These are phyloP conservation scores for Penicillium paxilli DNA, from an alignment of 495 filamentous ascomycete genomes.

Conservation along the genomic window DNA sequence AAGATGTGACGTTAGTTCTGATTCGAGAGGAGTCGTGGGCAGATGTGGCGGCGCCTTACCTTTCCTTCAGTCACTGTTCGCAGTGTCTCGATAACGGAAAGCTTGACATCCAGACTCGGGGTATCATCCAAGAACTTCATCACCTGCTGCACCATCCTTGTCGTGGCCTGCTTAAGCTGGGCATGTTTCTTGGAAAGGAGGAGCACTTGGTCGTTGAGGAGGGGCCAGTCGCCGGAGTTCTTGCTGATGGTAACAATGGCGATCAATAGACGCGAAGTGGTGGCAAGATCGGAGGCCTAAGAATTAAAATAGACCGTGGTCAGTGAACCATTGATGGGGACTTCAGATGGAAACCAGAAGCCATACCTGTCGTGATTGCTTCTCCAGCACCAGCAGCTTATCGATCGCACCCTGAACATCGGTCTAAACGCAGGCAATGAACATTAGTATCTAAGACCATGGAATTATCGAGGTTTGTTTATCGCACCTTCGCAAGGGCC, in stretches of 20 bases:
- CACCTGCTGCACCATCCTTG: slow-evolving; percentile 96
- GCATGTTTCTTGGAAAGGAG: slow-evolving; percentile 98
- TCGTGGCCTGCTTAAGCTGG: slow-evolving; percentile 97
- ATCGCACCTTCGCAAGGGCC: slow-evolving; percentile 75
- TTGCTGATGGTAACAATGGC: slow-evolving; percentile 92
- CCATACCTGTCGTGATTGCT: slow-evolving; percentile 89
- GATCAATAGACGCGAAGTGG: slow-evolving; percentile 84
- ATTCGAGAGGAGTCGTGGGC: neutral
- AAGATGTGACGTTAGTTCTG: neutral
- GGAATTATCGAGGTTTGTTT: neutral
- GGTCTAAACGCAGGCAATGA: slow-evolving; percentile 46
- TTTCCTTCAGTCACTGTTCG: slow-evolving; percentile 98
- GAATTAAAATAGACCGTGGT: neutral
- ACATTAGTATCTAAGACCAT: neutral
- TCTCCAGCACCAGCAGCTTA: slow-evolving; percentile 87
- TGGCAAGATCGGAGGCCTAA: slow-evolving; percentile 90
- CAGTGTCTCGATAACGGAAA: slow-evolving; percentile 90
- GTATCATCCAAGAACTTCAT: slow-evolving; percentile 87
- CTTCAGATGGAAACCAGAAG: slow-evolving; percentile 2
- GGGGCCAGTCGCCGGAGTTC: slow-evolving; percentile 83
- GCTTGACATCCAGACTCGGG: slow-evolving; percentile 79
- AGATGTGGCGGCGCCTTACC: slow-evolving; percentile 46
- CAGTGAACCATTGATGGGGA: slow-evolving; percentile 1
- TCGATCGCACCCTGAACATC: slow-evolving; percentile 86
- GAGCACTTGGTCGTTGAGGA: slow-evolving; percentile 94